Percentiles rank a stretch among this genome's conserved stretches.
These are phyloP conservation scores for Cladosporium sp. DNA, from an alignment of 2,329 filamentous ascomycete genomes.

Conservation along the genomic window DNA sequence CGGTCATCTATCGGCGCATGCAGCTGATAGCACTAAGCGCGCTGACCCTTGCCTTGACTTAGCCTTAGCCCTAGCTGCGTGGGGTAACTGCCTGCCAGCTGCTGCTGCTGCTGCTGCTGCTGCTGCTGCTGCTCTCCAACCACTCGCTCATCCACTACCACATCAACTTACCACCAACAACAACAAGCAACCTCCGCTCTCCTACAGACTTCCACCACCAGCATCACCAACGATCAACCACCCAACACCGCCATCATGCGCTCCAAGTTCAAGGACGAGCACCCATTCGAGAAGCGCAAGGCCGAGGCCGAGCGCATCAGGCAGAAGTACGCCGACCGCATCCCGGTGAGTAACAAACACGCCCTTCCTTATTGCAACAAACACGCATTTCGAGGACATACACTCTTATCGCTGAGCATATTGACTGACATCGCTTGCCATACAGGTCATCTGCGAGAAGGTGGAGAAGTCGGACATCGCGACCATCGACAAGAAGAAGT, in stretches of 20 bases:
- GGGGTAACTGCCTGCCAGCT: background rate
- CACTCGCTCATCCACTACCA: background rate
- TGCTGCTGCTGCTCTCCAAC: background rate
- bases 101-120: background rate
- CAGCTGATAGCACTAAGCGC: background rate
- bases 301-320: conserved; percentile 98
- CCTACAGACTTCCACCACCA: conserved; percentile 1
- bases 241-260: conserved; percentile 63
- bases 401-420: background rate
- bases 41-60: too few relatives aligned
- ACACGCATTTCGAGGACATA: conserved; percentile 2
- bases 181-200: conserved; percentile 2
- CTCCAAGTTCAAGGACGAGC: conserved; percentile 99
- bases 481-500: conserved; percentile 99
- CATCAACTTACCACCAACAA: background rate
- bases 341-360: conserved; percentile 68
- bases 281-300: conserved; percentile 99
- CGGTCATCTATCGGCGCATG: background rate
- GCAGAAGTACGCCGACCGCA: conserved; percentile 97
- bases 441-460: conserved; percentile 97
- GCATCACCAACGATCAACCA: background rate
- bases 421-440: background rate
- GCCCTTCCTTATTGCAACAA: conserved; percentile 6
- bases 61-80: too few relatives aligned
- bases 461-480: conserved; percentile 99